Base-by-base conservation (phyloP, 139 green algal genomes). In the Closterium sp. region DNA sequence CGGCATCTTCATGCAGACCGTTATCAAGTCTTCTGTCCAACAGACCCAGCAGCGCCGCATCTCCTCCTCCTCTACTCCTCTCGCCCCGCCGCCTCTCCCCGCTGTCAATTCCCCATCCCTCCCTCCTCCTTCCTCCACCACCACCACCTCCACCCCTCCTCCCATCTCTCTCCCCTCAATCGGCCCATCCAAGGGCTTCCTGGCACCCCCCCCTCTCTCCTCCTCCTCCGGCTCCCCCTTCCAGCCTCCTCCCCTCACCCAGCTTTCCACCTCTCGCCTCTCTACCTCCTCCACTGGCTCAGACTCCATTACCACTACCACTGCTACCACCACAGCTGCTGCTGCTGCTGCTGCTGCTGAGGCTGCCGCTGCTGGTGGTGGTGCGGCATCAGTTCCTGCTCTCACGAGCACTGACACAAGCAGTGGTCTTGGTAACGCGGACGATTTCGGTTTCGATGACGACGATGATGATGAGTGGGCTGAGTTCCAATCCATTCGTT, bases 391-490 rank as follows among this genome's bases (percentile, higher is more conserved):
- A 83, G 64, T 83, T 10, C 16, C 64, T 83, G 64, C 64, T 28
- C 12, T 83, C 12, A 16, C 64, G 64, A 10, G 12, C 64, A 83
- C 64, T 83, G 64, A 83, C 10, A 16, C 12, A 83, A 16, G 64
- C 12, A 83, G 10, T 83, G 64, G 64, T n/a, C n/a, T n/a, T n/a
- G n/a, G n/a, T n/a, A n/a, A n/a, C n/a, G n/a, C n/a, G n/a, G n/a
- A n/a, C n/a, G n/a, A n/a, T n/a, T n/a, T n/a, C n/a, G n/a, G n/a
- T n/a, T n/a, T n/a, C n/a, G 83, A 86, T 86, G 83, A 86, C 30
- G n/a, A 34, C 5, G 83, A 86, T 32, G 83, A 86, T 86, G 83
- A 86, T 33, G 83, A 86, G 83, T 86, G 83, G 83, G 28, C 83
- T 86, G 83, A 86, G 83, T 86, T 86, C 12, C 30, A 32, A 23